A percentile compares a stretch with the other conserved stretches of the same genome.
Conservation (phyloP, 176 grass and related monocot species). For the Secale cereale region DNA sequence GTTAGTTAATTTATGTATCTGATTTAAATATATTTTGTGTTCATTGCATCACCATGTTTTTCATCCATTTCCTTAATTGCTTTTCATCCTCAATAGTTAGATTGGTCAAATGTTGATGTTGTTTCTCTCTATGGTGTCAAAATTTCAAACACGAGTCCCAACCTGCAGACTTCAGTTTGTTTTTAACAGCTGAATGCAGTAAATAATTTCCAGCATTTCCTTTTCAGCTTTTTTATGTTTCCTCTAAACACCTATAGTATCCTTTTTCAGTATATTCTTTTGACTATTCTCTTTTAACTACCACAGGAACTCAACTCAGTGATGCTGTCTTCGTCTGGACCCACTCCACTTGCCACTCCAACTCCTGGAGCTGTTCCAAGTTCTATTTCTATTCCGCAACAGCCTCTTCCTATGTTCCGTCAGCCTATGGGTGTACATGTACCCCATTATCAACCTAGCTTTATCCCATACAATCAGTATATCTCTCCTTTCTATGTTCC, state of each 20-base stretch:
- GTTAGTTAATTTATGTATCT: background rate
- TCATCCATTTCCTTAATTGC: background rate
- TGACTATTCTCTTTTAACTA: slow-evolving; percentile 8
- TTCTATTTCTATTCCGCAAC: slow-evolving; percentile 76
- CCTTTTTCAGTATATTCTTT: background rate
- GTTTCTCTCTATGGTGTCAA: background rate
- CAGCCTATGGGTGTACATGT: slow-evolving; percentile 73
- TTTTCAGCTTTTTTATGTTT: background rate
- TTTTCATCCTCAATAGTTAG: background rate
- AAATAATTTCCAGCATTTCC: background rate
- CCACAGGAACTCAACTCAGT: slow-evolving; percentile 49
- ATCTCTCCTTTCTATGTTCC: slow-evolving; percentile 66
- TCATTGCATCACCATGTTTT: background rate
- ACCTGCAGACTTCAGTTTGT: background rate
- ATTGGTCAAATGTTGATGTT: background rate
- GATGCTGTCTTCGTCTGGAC: slow-evolving; percentile 45
- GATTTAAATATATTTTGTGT: background rate
- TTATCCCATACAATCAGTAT: slow-evolving; percentile 82
- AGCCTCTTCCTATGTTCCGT: slow-evolving; percentile 59
- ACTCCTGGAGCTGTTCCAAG: slow-evolving; percentile 48
- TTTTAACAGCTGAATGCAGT: background rate
- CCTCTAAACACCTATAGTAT: background rate
- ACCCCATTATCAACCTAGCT: slow-evolving; percentile 60
- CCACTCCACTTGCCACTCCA: slow-evolving; percentile 49
- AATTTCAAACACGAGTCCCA: background rate